Percentiles rank a stretch among this genome's conserved stretches.
Evolutionary conservation across 768 basidiomycete genomes (phyloP).

Genomic region (Crepidotus variabilis): DNA sequence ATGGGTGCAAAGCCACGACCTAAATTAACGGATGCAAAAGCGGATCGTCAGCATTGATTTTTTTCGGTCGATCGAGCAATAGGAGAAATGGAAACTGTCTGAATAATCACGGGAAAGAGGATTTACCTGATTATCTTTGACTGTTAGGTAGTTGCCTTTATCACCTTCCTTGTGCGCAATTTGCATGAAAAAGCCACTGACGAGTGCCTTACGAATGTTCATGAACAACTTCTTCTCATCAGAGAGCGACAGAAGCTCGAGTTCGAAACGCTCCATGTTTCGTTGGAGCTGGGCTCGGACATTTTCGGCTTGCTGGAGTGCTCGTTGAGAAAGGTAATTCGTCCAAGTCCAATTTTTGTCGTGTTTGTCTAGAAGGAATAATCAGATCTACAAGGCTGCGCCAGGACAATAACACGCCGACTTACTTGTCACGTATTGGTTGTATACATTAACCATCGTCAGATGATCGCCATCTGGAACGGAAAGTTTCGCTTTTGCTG

Average conservation of each 20-base stretch:
- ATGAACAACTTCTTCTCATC: slow-evolving; percentile 70
- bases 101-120: neutral
- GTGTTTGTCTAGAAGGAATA: slow-evolving; percentile 48
- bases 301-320: slow-evolving; percentile 89
- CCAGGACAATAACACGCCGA: neutral
- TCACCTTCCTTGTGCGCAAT: slow-evolving; percentile 93
- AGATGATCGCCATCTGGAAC: slow-evolving; percentile 97
- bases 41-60: neutral
- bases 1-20: slow-evolving; percentile 79
- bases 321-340: slow-evolving; percentile 80
- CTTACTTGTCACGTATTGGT: slow-evolving; percentile 83
- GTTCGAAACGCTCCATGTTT: slow-evolving; percentile 87
- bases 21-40: neutral
- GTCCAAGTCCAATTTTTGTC: slow-evolving; percentile 91
- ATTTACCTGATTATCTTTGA: slow-evolving; percentile 90
- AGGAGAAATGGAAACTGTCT: neutral
- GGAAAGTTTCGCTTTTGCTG: slow-evolving; percentile 82
- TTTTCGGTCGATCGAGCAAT: neutral
- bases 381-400: neutral
- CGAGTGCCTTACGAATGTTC: slow-evolving; percentile 79
- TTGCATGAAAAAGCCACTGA: slow-evolving; percentile 98
- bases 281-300: slow-evolving; percentile 86
- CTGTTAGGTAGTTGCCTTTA: slow-evolving; percentile 82
- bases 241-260: slow-evolving; percentile 64
- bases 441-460: slow-evolving; percentile 92